Percentiles rank a stretch among this genome's conserved stretches.
phyloP scores from a whole-genome alignment of 768 basidiomycete species.

The Coprinellus micaceus region DNA sequence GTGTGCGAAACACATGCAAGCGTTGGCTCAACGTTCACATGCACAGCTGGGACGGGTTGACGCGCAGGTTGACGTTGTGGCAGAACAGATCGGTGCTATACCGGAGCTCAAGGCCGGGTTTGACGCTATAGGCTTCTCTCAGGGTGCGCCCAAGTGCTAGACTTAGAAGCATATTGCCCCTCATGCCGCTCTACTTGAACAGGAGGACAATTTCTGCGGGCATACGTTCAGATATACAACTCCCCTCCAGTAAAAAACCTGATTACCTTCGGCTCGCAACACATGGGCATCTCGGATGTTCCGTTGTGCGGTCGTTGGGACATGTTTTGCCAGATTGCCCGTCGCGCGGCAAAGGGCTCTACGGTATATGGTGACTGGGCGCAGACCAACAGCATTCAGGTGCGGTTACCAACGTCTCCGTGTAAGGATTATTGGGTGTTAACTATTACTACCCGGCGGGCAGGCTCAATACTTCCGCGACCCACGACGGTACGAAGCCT shows the following conservation, averaged over 20 bases:
- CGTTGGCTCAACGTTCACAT: too few species aligned
- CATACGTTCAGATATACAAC: constrained; percentile 76
- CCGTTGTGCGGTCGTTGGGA: constrained; percentile 64
- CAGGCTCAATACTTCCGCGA: constrained; percentile 90
- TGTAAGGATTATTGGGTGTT: neutral
- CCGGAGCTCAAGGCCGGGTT: constrained; percentile 68
- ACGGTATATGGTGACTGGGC: constrained; percentile 73
- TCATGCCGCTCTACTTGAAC: neutral
- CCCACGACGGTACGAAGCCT: constrained; percentile 52
- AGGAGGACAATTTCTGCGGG: constrained; percentile 87
- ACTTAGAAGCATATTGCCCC: neutral
- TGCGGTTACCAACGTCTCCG: constrained; percentile 21
- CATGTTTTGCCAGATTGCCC: constrained; percentile 64
- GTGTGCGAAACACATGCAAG: too few species aligned
- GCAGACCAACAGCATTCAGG: constrained; percentile 73
- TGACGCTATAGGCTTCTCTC: constrained; percentile 86
- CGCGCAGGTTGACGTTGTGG: constrained; percentile 61
- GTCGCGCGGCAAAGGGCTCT: constrained; percentile 51
- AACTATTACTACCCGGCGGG: neutral
- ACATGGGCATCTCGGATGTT: constrained; percentile 81
- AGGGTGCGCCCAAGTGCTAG: constrained; percentile 46
- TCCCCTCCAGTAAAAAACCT: constrained; percentile 72
- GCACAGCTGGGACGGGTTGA: constrained; percentile 85
- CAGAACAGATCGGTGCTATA: constrained; percentile 59
- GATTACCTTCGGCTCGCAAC: constrained; percentile 84